Evolutionary conservation across 257 asterid genomes (phyloP).

Genomic region (Nicotiana noctiflora): DNA sequence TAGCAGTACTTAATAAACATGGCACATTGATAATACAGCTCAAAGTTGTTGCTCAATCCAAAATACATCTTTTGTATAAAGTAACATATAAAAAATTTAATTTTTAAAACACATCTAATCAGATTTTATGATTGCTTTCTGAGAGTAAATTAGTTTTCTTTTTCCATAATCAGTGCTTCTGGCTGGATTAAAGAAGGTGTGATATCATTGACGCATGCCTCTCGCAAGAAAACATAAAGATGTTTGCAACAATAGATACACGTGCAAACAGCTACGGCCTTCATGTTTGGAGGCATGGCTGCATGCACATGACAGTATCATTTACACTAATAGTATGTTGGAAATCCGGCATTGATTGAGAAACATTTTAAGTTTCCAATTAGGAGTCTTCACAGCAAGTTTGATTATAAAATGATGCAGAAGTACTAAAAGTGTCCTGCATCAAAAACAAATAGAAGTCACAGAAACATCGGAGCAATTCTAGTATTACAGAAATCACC

Average conservation of each 20-base stretch:
- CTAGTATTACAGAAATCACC: neutral
- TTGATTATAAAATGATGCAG: neutral
- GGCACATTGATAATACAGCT: constrained; percentile 5
- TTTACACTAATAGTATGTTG: neutral
- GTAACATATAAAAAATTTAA: too few relatives aligned
- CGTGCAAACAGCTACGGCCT: neutral
- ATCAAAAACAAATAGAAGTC: neutral
- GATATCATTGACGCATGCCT: neutral
- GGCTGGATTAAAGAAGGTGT: neutral
- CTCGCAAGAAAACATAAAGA: neutral
- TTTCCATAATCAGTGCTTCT: neutral
- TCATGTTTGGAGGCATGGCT: neutral
- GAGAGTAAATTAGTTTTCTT: neutral
- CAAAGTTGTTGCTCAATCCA: constrained; percentile 4
- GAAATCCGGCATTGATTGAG: neutral
- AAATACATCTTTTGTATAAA: too few relatives aligned
- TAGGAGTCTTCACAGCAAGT: neutral
- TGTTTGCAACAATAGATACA: neutral
- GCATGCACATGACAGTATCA: neutral
- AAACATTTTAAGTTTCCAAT: neutral
- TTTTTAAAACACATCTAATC: neutral
- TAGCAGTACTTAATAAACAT: neutral
- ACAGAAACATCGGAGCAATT: neutral
- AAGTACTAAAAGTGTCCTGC: neutral
- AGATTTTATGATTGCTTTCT: constrained; percentile 1